Evolutionary conservation across 495 filamentous ascomycete species (phyloP), one percentile per base, ranked within the genome.

Genomic region (Tetracladium setigerum): DNA sequence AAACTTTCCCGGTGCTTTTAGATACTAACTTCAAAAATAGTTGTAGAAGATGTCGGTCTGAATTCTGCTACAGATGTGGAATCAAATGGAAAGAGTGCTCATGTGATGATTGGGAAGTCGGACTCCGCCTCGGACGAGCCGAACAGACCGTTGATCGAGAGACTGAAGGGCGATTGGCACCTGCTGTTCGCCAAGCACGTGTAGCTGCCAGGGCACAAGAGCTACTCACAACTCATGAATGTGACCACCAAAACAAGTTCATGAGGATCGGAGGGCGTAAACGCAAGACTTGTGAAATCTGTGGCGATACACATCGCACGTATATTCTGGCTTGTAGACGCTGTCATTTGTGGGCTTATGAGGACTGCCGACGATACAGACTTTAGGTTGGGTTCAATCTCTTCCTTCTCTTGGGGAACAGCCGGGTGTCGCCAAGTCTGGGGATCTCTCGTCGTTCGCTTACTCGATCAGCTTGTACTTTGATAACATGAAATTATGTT

Each of bases 11-110:
- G 49, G 18, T 15, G 44, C 49, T 30, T 30, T 12, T 41, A 33
- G 41, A 37, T 19, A 48, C 1, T 52, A 27, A 49, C 15, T 15
- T 17, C 50, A 49, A 49, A 30, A 12, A 49, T 35, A 52, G 49
- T 32, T 52, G 49, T 50, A 49, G 49, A n/a, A n/a, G n/a, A 41
- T 52, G 49, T 35, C 40, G 19, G 14, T 32, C 49, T 22, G 46
- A 52, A 22, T 52, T 49, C 49, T 52, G 49, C 35, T 52, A 52
- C 49, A 49, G 33, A 49, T 52, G 35, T 52, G 45, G 49, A 14
- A 35, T 49, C 40, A 52, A 49, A 44, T 52, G 49, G 44, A 52
- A 52, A n/a, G 46, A 52, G 49, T 52, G 49, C 34, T 17, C 13
- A 32, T 52, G 45, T 49, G 49, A 35, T 14, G 49, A 52, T 44